Conservation (phyloP, 2,329 filamentous ascomycete species). For the Aotearoamyces nothofagi region DNA sequence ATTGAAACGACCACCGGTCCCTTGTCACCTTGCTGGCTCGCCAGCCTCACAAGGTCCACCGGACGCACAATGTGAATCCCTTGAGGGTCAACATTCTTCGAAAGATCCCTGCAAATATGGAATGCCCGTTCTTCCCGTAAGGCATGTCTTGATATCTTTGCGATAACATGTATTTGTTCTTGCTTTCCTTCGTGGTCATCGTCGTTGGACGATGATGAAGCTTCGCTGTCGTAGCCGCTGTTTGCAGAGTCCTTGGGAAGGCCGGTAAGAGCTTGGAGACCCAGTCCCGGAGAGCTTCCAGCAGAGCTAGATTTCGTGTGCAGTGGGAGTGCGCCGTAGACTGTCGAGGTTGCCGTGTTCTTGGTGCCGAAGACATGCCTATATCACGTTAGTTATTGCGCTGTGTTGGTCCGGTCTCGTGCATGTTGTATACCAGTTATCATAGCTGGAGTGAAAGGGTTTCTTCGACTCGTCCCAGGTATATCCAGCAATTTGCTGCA, state of each 20-base stretch:
- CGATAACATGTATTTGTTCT: conserved; percentile 41
- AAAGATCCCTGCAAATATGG: conserved; percentile 63
- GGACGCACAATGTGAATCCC: conserved; percentile 67
- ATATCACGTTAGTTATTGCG: conserved; percentile 4
- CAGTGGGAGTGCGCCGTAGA: conserved; percentile 22
- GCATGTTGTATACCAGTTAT: conserved; percentile 55
- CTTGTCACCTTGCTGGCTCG: conserved; percentile 52
- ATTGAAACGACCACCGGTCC: conserved; percentile 63
- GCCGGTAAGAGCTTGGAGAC: conserved; percentile 4
- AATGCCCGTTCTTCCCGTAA: conserved; percentile 78
- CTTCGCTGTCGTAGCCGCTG: conserved; percentile 14
- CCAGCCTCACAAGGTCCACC: conserved; percentile 62
- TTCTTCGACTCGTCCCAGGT: conserved; percentile 54
- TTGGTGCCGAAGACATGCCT: conserved; percentile 54
- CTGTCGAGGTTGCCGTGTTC: conserved; percentile 19
- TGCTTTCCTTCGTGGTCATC: conserved; percentile 3
- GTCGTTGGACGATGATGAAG: conserved; percentile 7
- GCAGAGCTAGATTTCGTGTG: conserved; percentile 4
- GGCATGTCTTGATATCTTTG: conserved; percentile 68
- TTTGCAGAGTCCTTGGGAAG: conserved; percentile 2
- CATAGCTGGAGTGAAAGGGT: conserved; percentile 58
- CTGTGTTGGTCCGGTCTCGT: too few species aligned
- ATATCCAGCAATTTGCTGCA: conserved; percentile 59
- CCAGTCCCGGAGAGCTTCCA: too few species aligned
- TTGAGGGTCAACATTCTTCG: conserved; percentile 54